A percentile compares a stretch with the other conserved stretches of the same genome.
Evolutionary conservation across 257 asterid genomes (phyloP).

Genomic region (Lithospermum erythrorhizon): DNA sequence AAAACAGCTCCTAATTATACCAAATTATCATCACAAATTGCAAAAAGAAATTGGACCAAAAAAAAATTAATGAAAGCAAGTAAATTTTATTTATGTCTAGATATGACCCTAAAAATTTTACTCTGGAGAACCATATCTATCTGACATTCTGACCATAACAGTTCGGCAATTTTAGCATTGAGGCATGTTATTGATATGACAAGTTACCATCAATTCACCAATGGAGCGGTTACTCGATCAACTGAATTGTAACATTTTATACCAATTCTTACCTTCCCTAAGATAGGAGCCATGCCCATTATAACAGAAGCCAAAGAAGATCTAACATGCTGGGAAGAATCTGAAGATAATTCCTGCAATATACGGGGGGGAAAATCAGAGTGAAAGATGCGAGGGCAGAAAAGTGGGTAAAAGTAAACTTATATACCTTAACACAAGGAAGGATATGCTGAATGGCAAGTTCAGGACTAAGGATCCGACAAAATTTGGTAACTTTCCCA

Average conservation of each 20-base stretch:
- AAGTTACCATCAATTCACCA: not conserved
- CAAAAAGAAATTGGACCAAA: not conserved
- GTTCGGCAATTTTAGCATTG: not conserved
- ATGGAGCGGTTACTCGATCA: slow-evolving; percentile 1
- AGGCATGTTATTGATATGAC: no score
- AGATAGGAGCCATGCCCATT: slow-evolving; percentile 95
- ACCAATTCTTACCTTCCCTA: slow-evolving; percentile 52
- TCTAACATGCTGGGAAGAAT: slow-evolving; percentile 90
- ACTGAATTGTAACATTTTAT: not conserved
- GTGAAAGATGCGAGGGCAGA: not conserved
- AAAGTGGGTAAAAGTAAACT: slow-evolving; percentile 7
- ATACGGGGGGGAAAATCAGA: not conserved
- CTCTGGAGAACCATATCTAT: not conserved
- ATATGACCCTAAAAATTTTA: not conserved
- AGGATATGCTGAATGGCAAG: slow-evolving; percentile 85
- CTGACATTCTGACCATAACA: not conserved
- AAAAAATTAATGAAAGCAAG: not conserved
- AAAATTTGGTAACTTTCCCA: slow-evolving; percentile 80
- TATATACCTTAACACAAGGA: slow-evolving; percentile 81
- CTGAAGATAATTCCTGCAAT: slow-evolving; percentile 80
- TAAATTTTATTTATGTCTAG: not conserved
- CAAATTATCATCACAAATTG: not conserved
- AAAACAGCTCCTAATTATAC: not conserved
- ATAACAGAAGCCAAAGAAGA: slow-evolving; percentile 91
- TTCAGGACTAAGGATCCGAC: slow-evolving; percentile 68